Conservation (phyloP, 495 filamentous ascomycete genomes). For the Pseudoneurospora amorphoporcata region DNA sequence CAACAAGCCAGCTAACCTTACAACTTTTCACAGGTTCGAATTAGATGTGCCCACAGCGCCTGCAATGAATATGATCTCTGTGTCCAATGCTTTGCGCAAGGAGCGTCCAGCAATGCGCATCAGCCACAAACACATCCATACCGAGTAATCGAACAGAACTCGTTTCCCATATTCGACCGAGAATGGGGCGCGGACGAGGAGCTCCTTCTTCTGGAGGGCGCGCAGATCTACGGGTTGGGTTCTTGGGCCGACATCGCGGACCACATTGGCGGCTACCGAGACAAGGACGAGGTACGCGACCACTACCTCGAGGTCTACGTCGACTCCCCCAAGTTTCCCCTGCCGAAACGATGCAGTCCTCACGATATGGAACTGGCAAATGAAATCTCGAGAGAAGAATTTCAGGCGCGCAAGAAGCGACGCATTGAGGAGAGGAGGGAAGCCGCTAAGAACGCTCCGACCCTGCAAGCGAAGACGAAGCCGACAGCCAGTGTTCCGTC, state of each 20-base stretch:
- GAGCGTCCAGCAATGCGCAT: slow-evolving; percentile 66
- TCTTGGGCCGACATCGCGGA: slow-evolving; percentile 98
- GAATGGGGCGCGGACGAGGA: slow-evolving; percentile 99
- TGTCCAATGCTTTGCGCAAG: slow-evolving; percentile 85
- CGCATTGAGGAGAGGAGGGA: slow-evolving; percentile 90
- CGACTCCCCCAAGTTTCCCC: slow-evolving; percentile 69
- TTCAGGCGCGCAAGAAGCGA: slow-evolving; percentile 87
- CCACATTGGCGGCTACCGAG: slow-evolving; percentile 89
- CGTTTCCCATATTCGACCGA: slow-evolving; percentile 85
- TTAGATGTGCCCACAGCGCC: slow-evolving; percentile 70
- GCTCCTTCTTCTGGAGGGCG: slow-evolving; percentile 80
- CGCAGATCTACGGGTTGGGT: slow-evolving; percentile 93
- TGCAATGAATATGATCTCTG: slow-evolving; percentile 97
- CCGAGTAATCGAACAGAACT: slow-evolving; percentile 95
- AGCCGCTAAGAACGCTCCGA: slow-evolving; percentile 70
- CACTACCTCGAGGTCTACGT: slow-evolving; percentile 89
- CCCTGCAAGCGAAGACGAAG: slow-evolving; percentile 84
- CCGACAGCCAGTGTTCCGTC: slow-evolving; percentile 87
- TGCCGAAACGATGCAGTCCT: slow-evolving; percentile 75
- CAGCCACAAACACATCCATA: slow-evolving; percentile 76
- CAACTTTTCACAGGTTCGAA: slow-evolving; percentile 59
- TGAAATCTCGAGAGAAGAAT: slow-evolving; percentile 77
- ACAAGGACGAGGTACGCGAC: slow-evolving; percentile 87
- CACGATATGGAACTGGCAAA: slow-evolving; percentile 66
- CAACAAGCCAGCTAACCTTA: slow-evolving; percentile 7